Base-by-base conservation (phyloP, 2,329 filamentous ascomycete genomes). In the Aspergillus awamori region DNA sequence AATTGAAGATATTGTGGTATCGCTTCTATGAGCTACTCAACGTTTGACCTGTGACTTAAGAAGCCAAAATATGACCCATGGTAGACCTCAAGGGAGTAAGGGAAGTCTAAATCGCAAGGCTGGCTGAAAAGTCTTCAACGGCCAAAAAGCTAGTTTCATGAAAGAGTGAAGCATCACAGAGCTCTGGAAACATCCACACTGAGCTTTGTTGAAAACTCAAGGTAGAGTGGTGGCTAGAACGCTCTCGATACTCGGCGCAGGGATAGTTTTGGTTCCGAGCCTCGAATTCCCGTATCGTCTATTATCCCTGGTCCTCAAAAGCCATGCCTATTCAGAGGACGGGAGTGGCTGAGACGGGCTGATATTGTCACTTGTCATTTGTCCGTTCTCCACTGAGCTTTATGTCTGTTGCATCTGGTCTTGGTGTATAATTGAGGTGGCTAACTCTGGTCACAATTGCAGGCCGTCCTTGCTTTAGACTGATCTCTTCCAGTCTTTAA, bases 311-410 rank as follows among this genome's bases (percentile, higher is more conserved):
- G 38, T 22, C 45, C 26, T 41, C 26, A n/a, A 30, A n/a, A 26
- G 47, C 47, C 47, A 49, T 49, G 47, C 47, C 15, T 28, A 30
- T 30, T 49, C 33, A 47, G 48, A 59, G 36, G 8, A 47, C 54
- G 54, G 60, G 48, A 63, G 64, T 63, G 60, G 65, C 60, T 66
- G 57, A 47, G 48, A 63, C 63, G 61, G 60, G 65, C 60, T 66
- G 57, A 47, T 51, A 53, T 28, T 43, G 57, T 59, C 57, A 54
- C 52, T 60, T 60, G 60, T 59, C 55, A 60, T 57, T 43, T 51
- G 41, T 49, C n/a, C 36, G 33, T 48, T 36, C 58, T 43, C 54
- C 48, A 30, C 41, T 20, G 43, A 56, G 53, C 28, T 28, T 51
- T 10, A 51, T 51, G 26, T 51, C n/a, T 30, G 26, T 51, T 33